Evolutionary conservation across 176 grass and related monocot species (phyloP), one percentile per base, ranked within the genome.

Genomic region (Oryza glaberrima): DNA sequence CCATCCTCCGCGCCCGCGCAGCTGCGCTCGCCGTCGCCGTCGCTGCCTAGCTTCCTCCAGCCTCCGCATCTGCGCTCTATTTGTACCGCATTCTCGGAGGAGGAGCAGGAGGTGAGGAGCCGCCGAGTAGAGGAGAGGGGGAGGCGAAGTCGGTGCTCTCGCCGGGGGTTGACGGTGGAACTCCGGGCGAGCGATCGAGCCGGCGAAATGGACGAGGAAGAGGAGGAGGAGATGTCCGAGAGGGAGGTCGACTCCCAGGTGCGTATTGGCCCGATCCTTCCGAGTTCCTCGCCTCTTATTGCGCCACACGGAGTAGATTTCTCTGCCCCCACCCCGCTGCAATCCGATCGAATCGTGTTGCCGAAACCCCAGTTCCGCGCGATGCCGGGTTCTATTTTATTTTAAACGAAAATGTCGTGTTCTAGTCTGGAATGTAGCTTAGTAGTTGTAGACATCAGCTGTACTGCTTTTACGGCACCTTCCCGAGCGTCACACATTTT

Each of bases 211-310:
- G 87, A 78, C 19, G 56, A 74, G 36, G 72, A 56, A 34, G 78
- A 90, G 34, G 91, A 78, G 14, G 88, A 88, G 80, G 89, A 89
- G 76, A 73, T 94, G 36, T 72, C 78, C 15, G 89, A 91, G 54
- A 94, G 77, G 60, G 92, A 75, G 78, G 71, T 73, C 76, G 86
- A 94, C 74, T 89, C 89, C 38, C 92, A 94, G 89, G 92, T 91
- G n/a, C 72, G 67, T 83, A 66, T 81, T 69, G 60, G 66, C 68
- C 63, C 58, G 16, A 43, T 36, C 45, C 28, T 67, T 65, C 23
- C 23, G 11, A 74, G 11, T 46, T 56, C 46, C 23, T 35, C 56
- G 58, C 74, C 68, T 76, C n/a, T 56, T 10, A 54, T 72, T 44
- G 54, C 74, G 12, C 52, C 49, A n/a, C 49, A 4, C 15, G 1